Conservation (phyloP, 495 filamentous ascomycete species). For the Daldinia caldariorum region DNA sequence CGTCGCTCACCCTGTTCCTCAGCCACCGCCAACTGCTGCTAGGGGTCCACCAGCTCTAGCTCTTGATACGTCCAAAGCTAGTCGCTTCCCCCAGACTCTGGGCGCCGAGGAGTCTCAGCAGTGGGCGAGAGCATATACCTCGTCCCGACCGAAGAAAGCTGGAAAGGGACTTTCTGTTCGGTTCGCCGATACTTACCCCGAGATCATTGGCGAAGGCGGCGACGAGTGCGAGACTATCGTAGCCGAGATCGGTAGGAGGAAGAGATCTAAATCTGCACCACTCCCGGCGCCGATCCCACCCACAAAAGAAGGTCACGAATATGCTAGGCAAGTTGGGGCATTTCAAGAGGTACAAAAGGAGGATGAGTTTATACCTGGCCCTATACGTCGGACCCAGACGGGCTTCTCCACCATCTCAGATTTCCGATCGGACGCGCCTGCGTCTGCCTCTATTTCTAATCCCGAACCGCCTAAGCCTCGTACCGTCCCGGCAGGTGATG, state of each 20-base stretch:
- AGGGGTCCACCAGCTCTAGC: slow-evolving; percentile 51
- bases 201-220: slow-evolving; percentile 86
- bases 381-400: slow-evolving; percentile 60
- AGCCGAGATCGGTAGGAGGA: slow-evolving; percentile 70
- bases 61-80: slow-evolving; percentile 57
- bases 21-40: slow-evolving; percentile 41
- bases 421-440: slow-evolving; percentile 34
- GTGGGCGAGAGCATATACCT: slow-evolving; percentile 49
- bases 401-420: slow-evolving; percentile 52
- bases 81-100: slow-evolving; percentile 57
- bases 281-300: slow-evolving; percentile 37
- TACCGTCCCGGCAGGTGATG: slow-evolving; percentile 43
- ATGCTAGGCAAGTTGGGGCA: slow-evolving; percentile 35
- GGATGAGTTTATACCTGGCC: slow-evolving; percentile 49
- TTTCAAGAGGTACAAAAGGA: slow-evolving; percentile 36
- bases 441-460: slow-evolving; percentile 34
- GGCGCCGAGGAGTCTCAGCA: slow-evolving; percentile 49
- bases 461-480: slow-evolving; percentile 38
- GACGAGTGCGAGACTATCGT: slow-evolving; percentile 79
- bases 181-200: slow-evolving; percentile 73
- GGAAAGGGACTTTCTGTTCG: slow-evolving; percentile 73
- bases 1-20: slow-evolving; percentile 51
- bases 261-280: slow-evolving; percentile 54
- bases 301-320: slow-evolving; percentile 40
- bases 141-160: slow-evolving; percentile 45